Percentiles rank a stretch among this genome's conserved stretches.
These are phyloP conservation scores for Pythium vanterpoolii DNA, from an alignment of 352 stramenopile species.

Conservation along the genomic window DNA sequence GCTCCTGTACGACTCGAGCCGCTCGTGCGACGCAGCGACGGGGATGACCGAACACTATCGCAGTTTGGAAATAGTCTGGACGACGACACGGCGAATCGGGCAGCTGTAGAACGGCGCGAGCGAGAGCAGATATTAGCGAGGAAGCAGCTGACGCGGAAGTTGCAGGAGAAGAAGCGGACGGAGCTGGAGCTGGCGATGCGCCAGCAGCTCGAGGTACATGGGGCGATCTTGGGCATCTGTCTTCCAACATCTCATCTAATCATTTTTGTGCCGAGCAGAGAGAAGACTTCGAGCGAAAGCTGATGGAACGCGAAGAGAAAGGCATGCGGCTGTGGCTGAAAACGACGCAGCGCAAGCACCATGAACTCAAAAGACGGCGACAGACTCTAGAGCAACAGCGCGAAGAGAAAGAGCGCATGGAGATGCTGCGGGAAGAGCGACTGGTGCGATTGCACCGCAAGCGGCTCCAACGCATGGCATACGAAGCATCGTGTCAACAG, in stretches of 20 bases:
- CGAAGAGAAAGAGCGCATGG: slow-evolving; percentile 57
- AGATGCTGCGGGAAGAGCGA: slow-evolving; percentile 73
- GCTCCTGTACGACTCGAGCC: slow-evolving; percentile 12
- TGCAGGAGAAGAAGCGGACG: slow-evolving; percentile 11
- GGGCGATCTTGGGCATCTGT: background rate
- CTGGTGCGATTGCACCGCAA: slow-evolving; percentile 50
- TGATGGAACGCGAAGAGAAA: slow-evolving; percentile 79
- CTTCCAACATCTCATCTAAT: background rate
- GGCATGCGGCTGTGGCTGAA: slow-evolving; percentile 49
- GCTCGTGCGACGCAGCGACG: slow-evolving; percentile 1
- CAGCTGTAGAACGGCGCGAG: slow-evolving; percentile 1
- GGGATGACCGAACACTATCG: background rate
- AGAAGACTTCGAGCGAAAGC: slow-evolving; percentile 48
- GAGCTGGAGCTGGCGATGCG: background rate
- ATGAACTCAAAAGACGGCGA: slow-evolving; percentile 35
- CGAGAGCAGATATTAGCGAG: slow-evolving; percentile 4
- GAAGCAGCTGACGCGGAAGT: slow-evolving; percentile 7
- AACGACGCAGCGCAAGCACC: slow-evolving; percentile 42
- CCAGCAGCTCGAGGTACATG: slow-evolving; percentile 23
- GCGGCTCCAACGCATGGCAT: slow-evolving; percentile 20
- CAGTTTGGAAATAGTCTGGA: background rate
- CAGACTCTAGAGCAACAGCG: slow-evolving; percentile 51
- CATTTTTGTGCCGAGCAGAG: no score
- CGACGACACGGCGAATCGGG: background rate
- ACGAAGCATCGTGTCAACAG: background rate